Percentiles rank a stretch among this genome's conserved stretches.
Evolutionary conservation across 768 basidiomycete species (phyloP).

Genomic region (Xanthoconium stramineum): DNA sequence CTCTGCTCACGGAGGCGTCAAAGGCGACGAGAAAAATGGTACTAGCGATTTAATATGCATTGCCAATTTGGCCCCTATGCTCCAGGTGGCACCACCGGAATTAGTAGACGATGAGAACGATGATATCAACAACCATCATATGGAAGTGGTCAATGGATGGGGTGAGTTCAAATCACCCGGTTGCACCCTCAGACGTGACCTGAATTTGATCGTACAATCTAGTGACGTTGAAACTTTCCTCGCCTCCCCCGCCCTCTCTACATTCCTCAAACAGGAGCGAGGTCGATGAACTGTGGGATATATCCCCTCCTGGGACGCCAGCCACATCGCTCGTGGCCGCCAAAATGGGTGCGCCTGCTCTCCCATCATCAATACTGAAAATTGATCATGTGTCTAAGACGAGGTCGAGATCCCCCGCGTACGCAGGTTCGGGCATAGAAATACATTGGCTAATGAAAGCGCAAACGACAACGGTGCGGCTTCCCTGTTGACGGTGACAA

Average conservation of each 20-base stretch:
- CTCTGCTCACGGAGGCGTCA: neutral
- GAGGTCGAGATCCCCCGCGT: conserved; percentile 52
- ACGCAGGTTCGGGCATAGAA: conserved; percentile 41
- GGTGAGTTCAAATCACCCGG: conserved; percentile 38
- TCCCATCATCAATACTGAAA: conserved; percentile 1
- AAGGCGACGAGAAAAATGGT: neutral
- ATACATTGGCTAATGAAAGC: conserved; percentile 5
- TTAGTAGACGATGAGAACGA: conserved; percentile 39
- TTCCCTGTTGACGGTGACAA: conserved; percentile 13
- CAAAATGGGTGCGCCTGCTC: conserved; percentile 45
- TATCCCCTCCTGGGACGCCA: conserved; percentile 46
- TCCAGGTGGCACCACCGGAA: conserved; percentile 21
- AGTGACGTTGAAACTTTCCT: conserved; percentile 40
- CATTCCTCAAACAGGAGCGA: conserved; percentile 41
- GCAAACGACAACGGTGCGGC: conserved; percentile 1
- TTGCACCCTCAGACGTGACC: neutral
- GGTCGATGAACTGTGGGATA: conserved; percentile 50
- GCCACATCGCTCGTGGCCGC: conserved; percentile 38
- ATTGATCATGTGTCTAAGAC: conserved; percentile 33
- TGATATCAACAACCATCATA: conserved; percentile 46
- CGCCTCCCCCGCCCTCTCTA: conserved; percentile 35
- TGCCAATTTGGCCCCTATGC: conserved; percentile 28
- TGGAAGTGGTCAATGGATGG: conserved; percentile 65
- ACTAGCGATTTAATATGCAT: conserved; percentile 14
- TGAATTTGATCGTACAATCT: conserved; percentile 5